phyloP scores from a whole-genome alignment of 257 asterid genomes.

The Penstemon barbatus region DNA sequence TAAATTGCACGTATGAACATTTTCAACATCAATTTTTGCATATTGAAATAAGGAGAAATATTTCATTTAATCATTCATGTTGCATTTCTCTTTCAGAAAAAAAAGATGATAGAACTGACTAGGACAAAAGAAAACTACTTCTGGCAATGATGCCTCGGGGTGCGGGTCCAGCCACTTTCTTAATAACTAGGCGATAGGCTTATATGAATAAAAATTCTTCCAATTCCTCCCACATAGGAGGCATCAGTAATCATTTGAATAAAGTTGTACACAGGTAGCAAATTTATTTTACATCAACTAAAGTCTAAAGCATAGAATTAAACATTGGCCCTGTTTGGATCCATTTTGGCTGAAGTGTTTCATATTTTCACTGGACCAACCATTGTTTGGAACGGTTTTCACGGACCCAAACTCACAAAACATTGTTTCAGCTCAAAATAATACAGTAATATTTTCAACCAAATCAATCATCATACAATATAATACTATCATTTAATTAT shows the following conservation, averaged over 20 bases:
- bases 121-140: not conserved
- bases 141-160: not conserved
- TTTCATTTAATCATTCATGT: not conserved
- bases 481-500: too few species aligned
- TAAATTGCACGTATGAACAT: too few species aligned
- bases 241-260: not conserved
- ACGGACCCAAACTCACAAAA: too few species aligned
- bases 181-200: not conserved
- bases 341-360: too few species aligned
- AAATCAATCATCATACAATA: too few species aligned
- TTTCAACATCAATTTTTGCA: too few species aligned
- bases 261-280: not conserved
- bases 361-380: too few species aligned
- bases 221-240: not conserved
- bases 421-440: too few species aligned
- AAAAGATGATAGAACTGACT: not conserved
- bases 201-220: not conserved
- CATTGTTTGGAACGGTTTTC: too few species aligned
- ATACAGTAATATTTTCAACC: too few species aligned
- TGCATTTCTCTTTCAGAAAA: not conserved
- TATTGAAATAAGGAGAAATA: not conserved
- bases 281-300: conserved; percentile 1
- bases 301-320: not conserved
- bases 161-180: not conserved
- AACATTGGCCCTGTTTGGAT: too few species aligned